Evolutionary conservation across 805 yeast genomes (phyloP), one percentile per base, ranked within the genome.

Genomic region (Starmerella gropengiesseri): DNA sequence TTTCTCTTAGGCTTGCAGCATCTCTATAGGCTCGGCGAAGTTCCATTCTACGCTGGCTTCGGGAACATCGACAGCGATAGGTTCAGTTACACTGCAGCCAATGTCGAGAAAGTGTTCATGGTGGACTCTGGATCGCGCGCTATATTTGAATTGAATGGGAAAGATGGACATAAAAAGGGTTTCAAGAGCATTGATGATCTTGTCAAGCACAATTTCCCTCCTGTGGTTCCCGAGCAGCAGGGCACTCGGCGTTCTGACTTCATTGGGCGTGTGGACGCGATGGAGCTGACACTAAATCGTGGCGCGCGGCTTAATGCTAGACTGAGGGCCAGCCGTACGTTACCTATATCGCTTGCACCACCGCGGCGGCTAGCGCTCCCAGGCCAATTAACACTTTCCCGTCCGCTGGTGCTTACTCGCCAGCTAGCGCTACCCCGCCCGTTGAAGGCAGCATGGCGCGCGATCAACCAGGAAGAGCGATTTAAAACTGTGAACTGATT

Each of bases 31-130:
- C 71, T 66, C 27, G 50, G 47, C 41, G 65, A 73, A 37, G 81
- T 89, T 0, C 95, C 96, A 3, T 91, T 91, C 57, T 86, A 84
- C 61, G 98, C 98, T 12, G 98, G 98, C 0, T 91, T 91, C 61
- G 98, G 98, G 23, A 91, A 91, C 58, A 68, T 94, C 52, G 89
- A 91, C 47, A 91, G 98, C 2, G 98, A 91, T 64, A 97, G 97
- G 6, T 72, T 91, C 41, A 83, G 95, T 41, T 91, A 91, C 59
- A 70, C 97, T 54, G 81, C 86, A 8, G 97, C 91, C 7, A 86
- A 91, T 4, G 82, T 91, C 8, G 97, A 97, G 2, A 69, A 95
- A 48, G 87, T 91, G 31, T 91, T 91, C 59, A 91, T 98, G 6
- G 91, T 91, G 54, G 87, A 91, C 56, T 87, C 97, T 1, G 85